Conservation (phyloP, 768 basidiomycete genomes). For the Tulasnella sp. region DNA sequence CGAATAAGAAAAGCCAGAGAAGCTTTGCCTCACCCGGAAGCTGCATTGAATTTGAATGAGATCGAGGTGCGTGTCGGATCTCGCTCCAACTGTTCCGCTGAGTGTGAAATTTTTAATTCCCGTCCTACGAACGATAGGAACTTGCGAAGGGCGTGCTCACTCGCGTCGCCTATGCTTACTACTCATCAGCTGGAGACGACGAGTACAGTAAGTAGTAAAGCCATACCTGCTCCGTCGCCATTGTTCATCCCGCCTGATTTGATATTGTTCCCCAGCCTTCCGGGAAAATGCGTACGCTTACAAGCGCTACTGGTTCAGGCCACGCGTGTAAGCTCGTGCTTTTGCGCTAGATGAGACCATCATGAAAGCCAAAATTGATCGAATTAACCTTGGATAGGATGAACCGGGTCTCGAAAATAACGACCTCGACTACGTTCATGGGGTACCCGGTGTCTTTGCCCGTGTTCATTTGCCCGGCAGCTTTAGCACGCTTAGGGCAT, state of each 20-base stretch:
- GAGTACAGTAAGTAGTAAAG: conserved; percentile 52
- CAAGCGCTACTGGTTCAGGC: conserved; percentile 75
- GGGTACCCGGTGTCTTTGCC: conserved; percentile 66
- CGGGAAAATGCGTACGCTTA: conserved; percentile 73
- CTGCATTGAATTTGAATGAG: conserved; percentile 56
- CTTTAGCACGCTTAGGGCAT: conserved; percentile 79
- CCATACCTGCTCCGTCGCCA: conserved; percentile 10
- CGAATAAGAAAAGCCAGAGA: conserved; percentile 48
- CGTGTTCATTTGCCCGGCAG: conserved; percentile 75
- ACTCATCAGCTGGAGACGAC: conserved; percentile 81
- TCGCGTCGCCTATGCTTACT: conserved; percentile 72
- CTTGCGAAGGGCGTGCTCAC: conserved; percentile 67
- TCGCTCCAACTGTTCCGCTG: neutral
- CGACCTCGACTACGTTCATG: conserved; percentile 66
- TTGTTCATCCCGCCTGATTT: neutral
- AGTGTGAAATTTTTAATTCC: neutral
- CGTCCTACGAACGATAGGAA: conserved; percentile 35
- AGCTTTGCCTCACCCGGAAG: conserved; percentile 61
- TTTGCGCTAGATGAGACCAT: neutral
- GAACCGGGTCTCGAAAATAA: conserved; percentile 53
- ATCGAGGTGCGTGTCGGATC: conserved; percentile 53
- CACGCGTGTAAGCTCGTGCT: conserved; percentile 49
- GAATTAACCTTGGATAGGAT: conserved; percentile 30
- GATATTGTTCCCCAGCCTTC: conserved; percentile 38
- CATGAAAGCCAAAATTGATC: neutral